A percentile compares a stretch with the other conserved stretches of the same genome.
phyloP scores from a whole-genome alignment of 108 stramenopile genomes.

The Pseudonitzschia multiseries region DNA sequence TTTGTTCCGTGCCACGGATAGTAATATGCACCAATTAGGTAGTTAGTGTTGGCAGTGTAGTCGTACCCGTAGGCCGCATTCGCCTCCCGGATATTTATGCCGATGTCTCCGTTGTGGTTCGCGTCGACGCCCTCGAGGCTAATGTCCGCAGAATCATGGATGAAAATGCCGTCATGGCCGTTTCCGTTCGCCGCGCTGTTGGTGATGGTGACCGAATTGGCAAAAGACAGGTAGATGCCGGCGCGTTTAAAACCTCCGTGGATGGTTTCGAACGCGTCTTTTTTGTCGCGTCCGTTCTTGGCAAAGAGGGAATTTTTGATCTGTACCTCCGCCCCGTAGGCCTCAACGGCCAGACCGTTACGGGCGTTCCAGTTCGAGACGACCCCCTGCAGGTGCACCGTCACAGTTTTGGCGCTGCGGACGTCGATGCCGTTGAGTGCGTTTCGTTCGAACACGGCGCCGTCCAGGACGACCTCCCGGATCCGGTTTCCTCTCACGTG shows the following conservation, averaged over 20 bases:
- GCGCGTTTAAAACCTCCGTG: background rate
- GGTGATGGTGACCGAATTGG: background rate
- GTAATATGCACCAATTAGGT: constrained; percentile 45
- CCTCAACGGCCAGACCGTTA: background rate
- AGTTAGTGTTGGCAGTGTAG: constrained; percentile 11
- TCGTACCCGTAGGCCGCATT: constrained; percentile 15
- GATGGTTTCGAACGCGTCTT: no score
- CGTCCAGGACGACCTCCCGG: background rate
- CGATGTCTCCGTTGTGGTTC: constrained; percentile 5
- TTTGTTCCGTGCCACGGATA: constrained; percentile 48
- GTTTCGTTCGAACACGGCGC: background rate
- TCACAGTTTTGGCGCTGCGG: background rate
- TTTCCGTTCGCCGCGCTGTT: background rate
- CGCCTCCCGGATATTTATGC: constrained; percentile 6
- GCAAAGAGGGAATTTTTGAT: constrained; percentile 1
- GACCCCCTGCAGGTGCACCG: background rate
- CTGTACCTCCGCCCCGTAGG: background rate
- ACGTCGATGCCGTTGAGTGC: background rate
- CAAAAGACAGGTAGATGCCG: background rate
- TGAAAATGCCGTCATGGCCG: background rate
- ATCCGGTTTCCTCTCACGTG: background rate
- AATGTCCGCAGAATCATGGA: background rate
- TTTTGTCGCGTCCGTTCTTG: background rate
- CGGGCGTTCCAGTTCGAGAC: background rate
- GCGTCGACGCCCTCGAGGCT: constrained; percentile 1